Base-by-base conservation (phyloP, 2,329 filamentous ascomycete genomes). In the Magnaporthiopsis incrustans region DNA sequence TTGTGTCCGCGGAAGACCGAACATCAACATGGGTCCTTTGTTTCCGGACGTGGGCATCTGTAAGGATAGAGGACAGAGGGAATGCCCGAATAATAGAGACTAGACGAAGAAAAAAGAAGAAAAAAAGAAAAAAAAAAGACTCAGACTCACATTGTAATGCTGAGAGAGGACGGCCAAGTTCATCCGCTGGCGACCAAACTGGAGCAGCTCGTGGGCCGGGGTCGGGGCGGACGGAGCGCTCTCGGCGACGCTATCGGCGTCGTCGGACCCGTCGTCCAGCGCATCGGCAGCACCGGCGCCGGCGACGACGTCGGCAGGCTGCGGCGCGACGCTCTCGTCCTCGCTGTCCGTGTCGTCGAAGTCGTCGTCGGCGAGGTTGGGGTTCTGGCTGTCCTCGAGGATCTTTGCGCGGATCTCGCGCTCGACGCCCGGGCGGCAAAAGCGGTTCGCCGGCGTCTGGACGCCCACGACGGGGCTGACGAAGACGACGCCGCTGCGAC, bases 101-200 rank as follows among this genome's bases (percentile, higher is more conserved):
- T 5, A 10, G 32, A 33, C 4, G 10, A 33, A 33, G 32, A 33
- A 33, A 5, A 33, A 5, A 10, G 32, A 10, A 33, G 32, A 33
- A 33, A 10, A 35, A 35, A 10, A 10, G 33, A 35, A 35, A 10
- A 10, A 7, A 14, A 12, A 38, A 38, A 11, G 35, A 38, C 2
- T 12, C 12, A 38, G 35, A 66, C 77, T 61, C 70, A 83, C 82
- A 70, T 87, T 86, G 71, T 81, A 82, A 57, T 73, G 74, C 67
- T 86, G 83, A 0, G 85, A 87, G 15, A 88, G 74, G 1, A 79
- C 81, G 2, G 83, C 85, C 64, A 87, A 74, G 66, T 87, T 87
- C 66, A 82, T 79, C 22, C 85, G 77, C 1, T 67, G 61, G 32
- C 71, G 69, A 4, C 71, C 69, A 11, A 74, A 57, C 18, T 38